Percentiles rank a stretch among this genome's conserved stretches.
Evolutionary conservation across 805 yeast genomes (phyloP).

Genomic region (Myxozyma vanderwaltii): DNA sequence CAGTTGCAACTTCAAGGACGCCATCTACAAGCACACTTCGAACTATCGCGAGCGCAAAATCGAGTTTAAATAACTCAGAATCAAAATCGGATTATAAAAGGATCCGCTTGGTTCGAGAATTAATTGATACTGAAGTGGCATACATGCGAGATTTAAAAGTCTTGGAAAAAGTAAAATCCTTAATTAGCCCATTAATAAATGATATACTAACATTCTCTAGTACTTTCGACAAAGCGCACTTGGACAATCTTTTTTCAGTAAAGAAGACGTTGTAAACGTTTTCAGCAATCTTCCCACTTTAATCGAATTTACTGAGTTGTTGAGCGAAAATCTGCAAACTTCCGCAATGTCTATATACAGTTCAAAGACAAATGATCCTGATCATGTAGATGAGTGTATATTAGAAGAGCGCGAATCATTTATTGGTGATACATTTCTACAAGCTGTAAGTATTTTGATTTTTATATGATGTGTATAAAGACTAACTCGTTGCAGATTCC

Average conservation of each 20-base stretch:
- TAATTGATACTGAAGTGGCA: slow-evolving; percentile 44
- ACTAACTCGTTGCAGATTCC: slow-evolving; percentile 28
- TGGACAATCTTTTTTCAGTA: slow-evolving; percentile 39
- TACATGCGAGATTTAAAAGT: slow-evolving; percentile 45
- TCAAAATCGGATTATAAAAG: slow-evolving; percentile 33
- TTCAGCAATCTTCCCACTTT: slow-evolving; percentile 40
- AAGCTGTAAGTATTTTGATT: slow-evolving; percentile 17
- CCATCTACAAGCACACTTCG: not conserved
- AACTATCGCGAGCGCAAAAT: not conserved
- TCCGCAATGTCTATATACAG: slow-evolving; percentile 27
- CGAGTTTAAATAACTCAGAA: not conserved
- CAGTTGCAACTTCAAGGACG: not conserved
- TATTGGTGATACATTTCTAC: slow-evolving; percentile 41
- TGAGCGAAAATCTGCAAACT: slow-evolving; percentile 36
- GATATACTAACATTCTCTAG: slow-evolving; percentile 29
- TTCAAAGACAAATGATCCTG: slow-evolving; percentile 26
- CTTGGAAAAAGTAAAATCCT: slow-evolving; percentile 35
- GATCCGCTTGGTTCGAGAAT: slow-evolving; percentile 43
- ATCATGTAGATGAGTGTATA: slow-evolving; percentile 30
- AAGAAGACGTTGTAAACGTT: slow-evolving; percentile 41
- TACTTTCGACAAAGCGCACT: slow-evolving; percentile 35
- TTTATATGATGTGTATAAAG: not conserved
- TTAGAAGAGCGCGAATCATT: slow-evolving; percentile 24
- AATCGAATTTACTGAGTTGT: slow-evolving; percentile 40
- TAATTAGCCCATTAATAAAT: slow-evolving; percentile 31